phyloP scores from a whole-genome alignment of 139 green algal genomes.

The Picochlorum sp. region DNA sequence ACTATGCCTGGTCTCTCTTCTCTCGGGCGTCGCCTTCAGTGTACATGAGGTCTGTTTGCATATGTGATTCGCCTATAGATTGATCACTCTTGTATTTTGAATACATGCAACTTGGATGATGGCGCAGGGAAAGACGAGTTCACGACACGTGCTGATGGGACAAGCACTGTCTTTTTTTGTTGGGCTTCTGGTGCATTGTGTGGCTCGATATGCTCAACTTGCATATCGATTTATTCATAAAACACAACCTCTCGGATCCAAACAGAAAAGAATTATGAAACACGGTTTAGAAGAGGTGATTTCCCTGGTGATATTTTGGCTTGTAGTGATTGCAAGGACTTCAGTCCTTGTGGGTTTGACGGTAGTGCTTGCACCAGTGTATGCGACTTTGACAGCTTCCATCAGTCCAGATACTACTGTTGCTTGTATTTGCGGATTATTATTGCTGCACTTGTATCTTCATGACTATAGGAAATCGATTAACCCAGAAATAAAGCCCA shows the following conservation, averaged over 20 bases:
- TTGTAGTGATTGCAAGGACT: neutral
- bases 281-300: too few relatives aligned
- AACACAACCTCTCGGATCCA: too few relatives aligned
- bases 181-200: too few relatives aligned
- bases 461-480: slow-evolving; percentile 76
- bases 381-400: slow-evolving; percentile 57
- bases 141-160: too few relatives aligned
- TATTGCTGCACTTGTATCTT: slow-evolving; percentile 67
- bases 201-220: too few relatives aligned
- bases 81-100: neutral
- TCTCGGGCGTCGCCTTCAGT: slow-evolving; percentile 34
- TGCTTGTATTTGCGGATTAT: slow-evolving; percentile 38
- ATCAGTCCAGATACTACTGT: slow-evolving; percentile 72
- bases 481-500: slow-evolving; percentile 37
- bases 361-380: slow-evolving; percentile 64
- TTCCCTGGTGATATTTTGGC: neutral
- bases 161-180: too few relatives aligned
- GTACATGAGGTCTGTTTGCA: slow-evolving; percentile 31
- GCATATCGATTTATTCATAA: too few relatives aligned
- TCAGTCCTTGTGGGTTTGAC: slow-evolving; percentile 7
- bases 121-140: too few relatives aligned
- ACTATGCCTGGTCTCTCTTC: slow-evolving; percentile 37
- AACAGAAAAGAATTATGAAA: too few relatives aligned
- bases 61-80: too few relatives aligned
- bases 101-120: neutral